These are phyloP conservation scores for Meira miltonrushii DNA, from an alignment of 1,284 basidiomycete species.

Conservation along the genomic window DNA sequence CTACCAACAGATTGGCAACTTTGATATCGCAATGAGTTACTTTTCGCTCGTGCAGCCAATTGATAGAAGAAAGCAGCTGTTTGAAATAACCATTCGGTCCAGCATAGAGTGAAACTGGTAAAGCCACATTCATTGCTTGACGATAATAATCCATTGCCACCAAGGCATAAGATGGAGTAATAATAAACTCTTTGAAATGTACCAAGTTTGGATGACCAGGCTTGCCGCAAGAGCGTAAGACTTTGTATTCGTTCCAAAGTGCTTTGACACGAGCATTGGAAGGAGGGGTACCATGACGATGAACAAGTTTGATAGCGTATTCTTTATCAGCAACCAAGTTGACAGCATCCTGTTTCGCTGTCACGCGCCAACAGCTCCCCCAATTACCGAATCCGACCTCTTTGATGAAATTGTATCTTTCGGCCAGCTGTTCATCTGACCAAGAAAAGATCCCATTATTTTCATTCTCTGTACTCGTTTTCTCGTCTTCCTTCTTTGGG, in stretches of 20 bases:
- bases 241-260: slow-evolving; percentile 44
- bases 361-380: slow-evolving; percentile 18
- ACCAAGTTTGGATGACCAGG: background rate
- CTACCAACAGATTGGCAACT: slow-evolving; percentile 34
- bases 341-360: slow-evolving; percentile 21
- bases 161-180: slow-evolving; percentile 20
- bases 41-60: slow-evolving; percentile 36
- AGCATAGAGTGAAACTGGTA: slow-evolving; percentile 9
- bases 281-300: slow-evolving; percentile 24
- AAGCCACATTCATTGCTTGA: slow-evolving; percentile 38
- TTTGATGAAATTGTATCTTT: slow-evolving; percentile 1
- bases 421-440: background rate
- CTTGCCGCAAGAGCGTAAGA: slow-evolving; percentile 19
- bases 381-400: slow-evolving; percentile 11
- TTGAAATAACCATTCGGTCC: slow-evolving; percentile 31
- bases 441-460: background rate
- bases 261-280: slow-evolving; percentile 27
- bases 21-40: slow-evolving; percentile 44
- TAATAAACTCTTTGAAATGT: slow-evolving; percentile 14
- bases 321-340: slow-evolving; percentile 21
- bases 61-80: slow-evolving; percentile 28
- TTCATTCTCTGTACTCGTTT: background rate
- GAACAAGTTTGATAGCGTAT: slow-evolving; percentile 33
- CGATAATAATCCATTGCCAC: slow-evolving; percentile 39
- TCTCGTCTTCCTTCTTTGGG: background rate